Evolutionary conservation across 2,329 filamentous ascomycete genomes (phyloP).

Genomic region (Ramularia endophylla): DNA sequence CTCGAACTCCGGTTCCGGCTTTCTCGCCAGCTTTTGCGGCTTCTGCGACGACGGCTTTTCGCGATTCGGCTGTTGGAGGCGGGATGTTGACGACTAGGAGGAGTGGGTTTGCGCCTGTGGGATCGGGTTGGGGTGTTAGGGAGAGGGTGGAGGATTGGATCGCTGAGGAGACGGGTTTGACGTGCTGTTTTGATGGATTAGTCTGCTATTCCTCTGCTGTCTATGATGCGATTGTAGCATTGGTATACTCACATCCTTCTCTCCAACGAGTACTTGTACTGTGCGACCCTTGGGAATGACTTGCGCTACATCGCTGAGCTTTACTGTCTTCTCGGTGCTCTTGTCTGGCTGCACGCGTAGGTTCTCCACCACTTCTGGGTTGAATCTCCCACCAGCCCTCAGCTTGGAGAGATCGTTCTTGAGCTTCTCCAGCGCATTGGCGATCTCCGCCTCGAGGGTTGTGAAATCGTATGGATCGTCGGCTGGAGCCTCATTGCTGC

Average conservation of each 20-base stretch:
- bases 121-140: conserved; percentile 44
- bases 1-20: conserved; percentile 37
- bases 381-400: conserved; percentile 56
- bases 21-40: conserved; percentile 39
- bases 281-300: conserved; percentile 59
- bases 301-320: conserved; percentile 59
- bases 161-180: conserved; percentile 50
- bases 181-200: conserved; percentile 36
- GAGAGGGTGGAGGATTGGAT: conserved; percentile 48
- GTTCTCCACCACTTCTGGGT: conserved; percentile 55
- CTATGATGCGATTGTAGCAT: background rate
- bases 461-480: conserved; percentile 59
- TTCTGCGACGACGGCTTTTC: conserved; percentile 23
- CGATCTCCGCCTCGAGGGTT: conserved; percentile 51
- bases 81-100: conserved; percentile 51
- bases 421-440: conserved; percentile 49
- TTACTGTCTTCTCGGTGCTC: conserved; percentile 44
- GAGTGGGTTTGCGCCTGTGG: conserved; percentile 44
- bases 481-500: conserved; percentile 21
- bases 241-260: conserved; percentile 52
- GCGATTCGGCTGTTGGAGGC: conserved; percentile 53
- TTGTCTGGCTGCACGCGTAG: conserved; percentile 56
- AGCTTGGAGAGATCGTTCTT: conserved; percentile 58
- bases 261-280: conserved; percentile 57
- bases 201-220: background rate